phyloP scores from a whole-genome alignment of 371 early-diverging fungal genomes.

The Mucor sp. region DNA sequence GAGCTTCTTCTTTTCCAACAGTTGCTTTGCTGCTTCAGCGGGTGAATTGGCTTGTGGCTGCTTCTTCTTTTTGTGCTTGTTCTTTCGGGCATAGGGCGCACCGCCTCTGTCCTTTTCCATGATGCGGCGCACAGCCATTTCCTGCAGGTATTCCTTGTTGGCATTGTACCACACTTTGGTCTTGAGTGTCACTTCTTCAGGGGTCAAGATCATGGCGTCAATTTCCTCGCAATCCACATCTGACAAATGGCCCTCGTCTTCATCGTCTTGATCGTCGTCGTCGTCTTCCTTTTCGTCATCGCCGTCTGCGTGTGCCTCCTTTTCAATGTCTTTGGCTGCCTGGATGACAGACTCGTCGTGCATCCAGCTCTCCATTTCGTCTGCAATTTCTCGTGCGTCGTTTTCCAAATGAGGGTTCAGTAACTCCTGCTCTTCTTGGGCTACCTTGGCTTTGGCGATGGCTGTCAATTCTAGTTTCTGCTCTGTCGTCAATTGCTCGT shows the following conservation, averaged over 20 bases:
- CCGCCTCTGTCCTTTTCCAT: slow-evolving; percentile 58
- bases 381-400: slow-evolving; percentile 32
- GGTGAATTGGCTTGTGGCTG: slow-evolving; percentile 51
- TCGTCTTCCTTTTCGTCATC: slow-evolving; percentile 5
- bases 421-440: slow-evolving; percentile 23
- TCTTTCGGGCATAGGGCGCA: slow-evolving; percentile 30
- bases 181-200: slow-evolving; percentile 78
- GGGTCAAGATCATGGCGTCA: slow-evolving; percentile 65
- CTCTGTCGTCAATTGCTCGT: slow-evolving; percentile 5
- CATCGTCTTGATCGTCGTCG: slow-evolving; percentile 4
- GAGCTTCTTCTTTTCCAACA: slow-evolving; percentile 64
- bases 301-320: slow-evolving; percentile 20
- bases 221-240: slow-evolving; percentile 85
- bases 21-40: slow-evolving; percentile 78
- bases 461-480: slow-evolving; percentile 7
- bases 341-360: slow-evolving; percentile 26
- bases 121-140: slow-evolving; percentile 61
- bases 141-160: slow-evolving; percentile 85
- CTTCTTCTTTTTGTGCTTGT: slow-evolving; percentile 27
- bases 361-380: slow-evolving; percentile 51
- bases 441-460: slow-evolving; percentile 23
- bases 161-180: slow-evolving; percentile 83
- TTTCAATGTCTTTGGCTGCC: slow-evolving; percentile 43
- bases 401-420: slow-evolving; percentile 22
- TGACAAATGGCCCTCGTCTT: slow-evolving; percentile 36